Conservation (phyloP, 176 grass and related monocot genomes). For the Metroxylon sagu region DNA sequence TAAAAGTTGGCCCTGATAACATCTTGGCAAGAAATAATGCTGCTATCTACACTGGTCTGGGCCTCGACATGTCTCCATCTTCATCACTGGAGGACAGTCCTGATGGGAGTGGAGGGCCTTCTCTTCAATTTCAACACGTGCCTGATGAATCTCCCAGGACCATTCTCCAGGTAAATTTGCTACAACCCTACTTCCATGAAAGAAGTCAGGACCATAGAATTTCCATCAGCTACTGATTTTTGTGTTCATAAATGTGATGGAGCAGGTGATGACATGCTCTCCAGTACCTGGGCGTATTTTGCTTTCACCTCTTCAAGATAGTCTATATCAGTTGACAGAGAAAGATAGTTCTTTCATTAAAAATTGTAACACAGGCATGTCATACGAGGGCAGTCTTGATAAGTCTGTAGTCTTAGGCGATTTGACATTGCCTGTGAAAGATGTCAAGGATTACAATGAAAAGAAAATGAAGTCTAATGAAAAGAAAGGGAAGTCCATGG, state of each 20-base stretch:
- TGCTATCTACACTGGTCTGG: constrained; percentile 83
- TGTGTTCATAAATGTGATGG: neutral
- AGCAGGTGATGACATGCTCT: constrained; percentile 84
- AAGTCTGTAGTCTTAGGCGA: constrained; percentile 15
- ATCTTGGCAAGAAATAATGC: constrained; percentile 65
- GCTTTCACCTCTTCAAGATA: constrained; percentile 56
- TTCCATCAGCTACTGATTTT: too few species aligned
- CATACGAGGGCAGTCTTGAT: constrained; percentile 29
- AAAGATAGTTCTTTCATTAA: constrained; percentile 42
- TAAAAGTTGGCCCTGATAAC: constrained; percentile 78
- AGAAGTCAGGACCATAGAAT: too few species aligned
- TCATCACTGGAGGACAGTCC: constrained; percentile 81
- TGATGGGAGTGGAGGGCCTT: constrained; percentile 40
- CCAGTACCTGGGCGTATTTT: constrained; percentile 56
- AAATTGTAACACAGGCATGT: constrained; percentile 30
- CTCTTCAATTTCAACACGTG: constrained; percentile 43
- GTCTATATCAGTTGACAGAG: constrained; percentile 52
- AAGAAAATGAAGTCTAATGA: constrained; percentile 47
- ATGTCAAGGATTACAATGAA: constrained; percentile 34
- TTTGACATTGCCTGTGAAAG: constrained; percentile 12
- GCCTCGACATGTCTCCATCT: constrained; percentile 86
- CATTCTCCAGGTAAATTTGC: constrained; percentile 75
- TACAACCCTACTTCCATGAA: neutral
- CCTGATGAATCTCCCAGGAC: constrained; percentile 63
- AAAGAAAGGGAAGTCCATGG: constrained; percentile 38